phyloP scores from a whole-genome alignment of 805 yeast species.

The Cyberlindnera xylosilytica region DNA sequence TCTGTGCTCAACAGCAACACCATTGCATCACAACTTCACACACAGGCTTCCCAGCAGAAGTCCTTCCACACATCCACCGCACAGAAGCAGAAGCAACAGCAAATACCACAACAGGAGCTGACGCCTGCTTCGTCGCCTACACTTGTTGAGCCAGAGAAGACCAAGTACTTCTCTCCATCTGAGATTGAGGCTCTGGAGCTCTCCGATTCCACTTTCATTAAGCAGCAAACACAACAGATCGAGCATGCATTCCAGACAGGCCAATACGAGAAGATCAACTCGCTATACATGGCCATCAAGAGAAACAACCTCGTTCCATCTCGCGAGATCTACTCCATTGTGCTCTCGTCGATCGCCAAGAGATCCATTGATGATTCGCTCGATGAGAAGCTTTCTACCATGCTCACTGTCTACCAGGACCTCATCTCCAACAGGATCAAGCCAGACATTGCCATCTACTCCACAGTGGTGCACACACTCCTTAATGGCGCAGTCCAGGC shows the following conservation, averaged over 20 bases:
- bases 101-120: constrained; percentile 7
- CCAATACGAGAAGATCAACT: constrained; percentile 34
- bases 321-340: constrained; percentile 48
- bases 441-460: constrained; percentile 56
- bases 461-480: constrained; percentile 47
- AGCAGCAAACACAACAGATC: constrained; percentile 32
- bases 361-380: constrained; percentile 51
- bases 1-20: constrained; percentile 3
- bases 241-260: constrained; percentile 23
- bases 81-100: neutral
- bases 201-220: constrained; percentile 28
- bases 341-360: constrained; percentile 49
- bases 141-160: constrained; percentile 3
- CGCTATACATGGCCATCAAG: constrained; percentile 38
- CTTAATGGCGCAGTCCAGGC: constrained; percentile 47
- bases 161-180: constrained; percentile 19
- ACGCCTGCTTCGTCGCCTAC: constrained; percentile 10
- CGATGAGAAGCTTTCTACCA: constrained; percentile 58
- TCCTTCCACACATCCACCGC: constrained; percentile 2
- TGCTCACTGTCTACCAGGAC: constrained; percentile 68
- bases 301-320: constrained; percentile 47
- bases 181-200: constrained; percentile 21
- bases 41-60: constrained; percentile 2
- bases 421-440: constrained; percentile 49
- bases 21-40: constrained; percentile 5